Evolutionary conservation across 2,329 filamentous ascomycete genomes (phyloP), one percentile per base, ranked within the genome.

Genomic region (Penicillium digitatum): DNA sequence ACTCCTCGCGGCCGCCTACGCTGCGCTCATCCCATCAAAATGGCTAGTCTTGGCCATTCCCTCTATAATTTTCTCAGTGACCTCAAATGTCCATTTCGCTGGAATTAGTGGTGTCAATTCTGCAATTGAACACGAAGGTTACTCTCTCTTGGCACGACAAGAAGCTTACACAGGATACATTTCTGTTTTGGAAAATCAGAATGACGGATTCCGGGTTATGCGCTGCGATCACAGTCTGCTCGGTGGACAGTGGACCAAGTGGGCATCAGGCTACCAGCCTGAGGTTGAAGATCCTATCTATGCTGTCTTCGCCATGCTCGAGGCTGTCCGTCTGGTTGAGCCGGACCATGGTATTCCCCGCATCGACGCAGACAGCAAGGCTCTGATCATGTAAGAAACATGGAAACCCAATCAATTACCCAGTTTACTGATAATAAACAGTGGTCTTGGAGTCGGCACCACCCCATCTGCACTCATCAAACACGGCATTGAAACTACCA

Each of bases 151-250:
- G 42, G 92, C 91, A 45, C 86, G 94, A 11, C 81, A 83, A 61
- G 94, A 97, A 72, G 96, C 91, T 0, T 74, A 88, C 46, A 97
- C 94, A 0, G 94, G 94, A 7, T 97, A 99, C 68, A 80, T 99
- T 40, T 96, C 93, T 0, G 89, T 99, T 1, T 71, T 96, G 26
- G 89, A 99, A 62, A 94, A 86, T 69, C 69, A 80, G 8, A 74
- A 86, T 5, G 79, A 84, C 37, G 82, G 86, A 1, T 96, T 89
- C 73, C 83, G 91, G 1, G 84, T 92, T 16, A 83, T 99, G 80
- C 85, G 94, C 57, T 96, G 91, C 71, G 94, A 97, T 66, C 94
- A 99, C 72, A 96, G 91, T 66, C 80, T 99, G 31, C 81, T 99
- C 1, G 94, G 94, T 38, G 94, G 94, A 34, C 89, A 96, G 73